Evolutionary conservation across 257 asterid genomes (phyloP), one percentile per base, ranked within the genome.

Genomic region (Solanum sparsipilum): DNA sequence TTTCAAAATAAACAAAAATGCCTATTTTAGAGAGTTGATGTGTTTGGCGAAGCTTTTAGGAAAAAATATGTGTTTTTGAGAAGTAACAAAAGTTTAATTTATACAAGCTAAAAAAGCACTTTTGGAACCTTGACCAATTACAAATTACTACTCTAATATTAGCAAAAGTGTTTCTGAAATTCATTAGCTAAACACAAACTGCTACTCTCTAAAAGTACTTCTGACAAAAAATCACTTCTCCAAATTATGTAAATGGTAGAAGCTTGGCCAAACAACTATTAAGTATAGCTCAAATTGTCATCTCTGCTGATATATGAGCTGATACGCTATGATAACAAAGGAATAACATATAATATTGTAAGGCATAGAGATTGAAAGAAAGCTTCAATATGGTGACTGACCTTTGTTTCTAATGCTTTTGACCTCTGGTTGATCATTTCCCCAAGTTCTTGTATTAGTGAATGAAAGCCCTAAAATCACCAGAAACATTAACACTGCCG

Each of bases 391-490:
- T 18, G 71, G 85, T 88, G 46, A 85, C 92, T 87, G 52, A 97
- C 98, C 93, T 86, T 89, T 63, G 90, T 87, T 88, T 89, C 91
- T 46, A 87, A 67, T 84, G 87, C 90, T 85, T 89, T 91, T 88
- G 93, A 86, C 38, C 92, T 91, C 84, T 75, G 73, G 85, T 84
- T 89, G 74, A 87, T 67, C 68, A 87, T 86, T 87, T 88, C 34
- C 29, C 91, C 92, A 86, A 95, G 88, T 72, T 95, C 95, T 94
- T 93, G 92, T 81, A 97, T 88, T 70, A 97, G 94, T 88, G 93
- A 88, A 85, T 93, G 94, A 86, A 97, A 94, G 84, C 90, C 98
- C 99, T 97, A 94, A 86, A 91, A 90, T 87, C 44, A 48, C 21
- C 70, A 48, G 70, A 82, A 82, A 82, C 44, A 82, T 82, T 48